These are phyloP conservation scores for Zymoseptoria pseudotritici DNA, from an alignment of 2,329 filamentous ascomycete species.

Conservation along the genomic window DNA sequence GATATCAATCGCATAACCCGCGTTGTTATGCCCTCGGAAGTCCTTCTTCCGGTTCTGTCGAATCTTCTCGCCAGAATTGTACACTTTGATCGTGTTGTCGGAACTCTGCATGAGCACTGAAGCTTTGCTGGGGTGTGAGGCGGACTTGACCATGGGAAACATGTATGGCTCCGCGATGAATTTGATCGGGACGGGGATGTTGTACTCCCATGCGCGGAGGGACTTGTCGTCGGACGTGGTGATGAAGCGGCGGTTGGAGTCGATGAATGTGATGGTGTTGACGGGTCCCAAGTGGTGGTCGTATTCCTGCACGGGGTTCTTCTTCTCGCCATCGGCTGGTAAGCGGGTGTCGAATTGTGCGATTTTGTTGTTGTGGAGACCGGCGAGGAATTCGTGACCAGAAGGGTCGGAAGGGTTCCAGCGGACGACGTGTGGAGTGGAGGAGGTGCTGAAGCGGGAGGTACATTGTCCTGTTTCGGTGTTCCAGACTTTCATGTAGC, in stretches of 20 bases:
- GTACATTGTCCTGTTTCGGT: conserved; percentile 89
- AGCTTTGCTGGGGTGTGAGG: conserved; percentile 80
- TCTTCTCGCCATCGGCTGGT: conserved; percentile 42
- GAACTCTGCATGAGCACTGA: conserved; percentile 89
- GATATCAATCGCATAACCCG: conserved; percentile 85
- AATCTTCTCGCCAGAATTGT: conserved; percentile 90
- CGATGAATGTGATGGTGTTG: conserved; percentile 95
- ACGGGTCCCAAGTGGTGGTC: conserved; percentile 96
- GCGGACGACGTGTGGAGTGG: conserved; percentile 87
- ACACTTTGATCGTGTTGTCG: conserved; percentile 96
- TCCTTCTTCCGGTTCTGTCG: conserved; percentile 95
- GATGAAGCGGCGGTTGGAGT: conserved; percentile 91
- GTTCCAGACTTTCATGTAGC: conserved; percentile 96
- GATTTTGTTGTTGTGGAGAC: conserved; percentile 99
- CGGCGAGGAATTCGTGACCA: conserved; percentile 84
- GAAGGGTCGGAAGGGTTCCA: conserved; percentile 78
- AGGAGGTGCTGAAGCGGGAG: conserved; percentile 82
- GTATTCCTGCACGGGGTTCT: conserved; percentile 84
- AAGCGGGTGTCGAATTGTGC: conserved; percentile 83
- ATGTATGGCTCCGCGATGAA: conserved; percentile 97
- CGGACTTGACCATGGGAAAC: conserved; percentile 86
- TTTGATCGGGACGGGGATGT: conserved; percentile 96
- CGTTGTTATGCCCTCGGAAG: conserved; percentile 92
- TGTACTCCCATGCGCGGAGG: conserved; percentile 94
- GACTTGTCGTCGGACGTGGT: conserved; percentile 97